Evolutionary conservation across 176 grass and related monocot genomes (phyloP), one percentile per base, ranked within the genome.

Genomic region (Carex cristatella): DNA sequence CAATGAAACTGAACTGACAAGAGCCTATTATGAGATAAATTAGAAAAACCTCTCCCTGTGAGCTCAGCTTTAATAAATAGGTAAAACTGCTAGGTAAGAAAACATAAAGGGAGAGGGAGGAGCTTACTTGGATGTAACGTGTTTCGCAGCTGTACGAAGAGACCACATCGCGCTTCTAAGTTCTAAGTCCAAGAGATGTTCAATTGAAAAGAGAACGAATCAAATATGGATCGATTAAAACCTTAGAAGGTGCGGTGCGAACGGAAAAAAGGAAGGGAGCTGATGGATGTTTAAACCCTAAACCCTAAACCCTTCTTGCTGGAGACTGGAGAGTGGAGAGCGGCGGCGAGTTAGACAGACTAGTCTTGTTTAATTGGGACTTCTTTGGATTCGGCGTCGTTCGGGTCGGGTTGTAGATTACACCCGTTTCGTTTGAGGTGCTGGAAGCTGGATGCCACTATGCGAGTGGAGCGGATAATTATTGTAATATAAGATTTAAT

Each of bases 261-360:
- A 60, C 37, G 66, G 15, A 54, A 28, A 62, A 58, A 53, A 51
- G 28, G 30, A 60, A 40, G 40, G 53, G 27, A 27, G 64, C 65
- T 72, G 12, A 57, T 80, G 62, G 13, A 58, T 81, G 63, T 87
- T 86, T 77, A 93, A 94, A 91, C 92, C 89, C 89, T 89, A 89
- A 83, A 69, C 81, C 63, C 44, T 23, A 23, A 23, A 23, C 23
- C 16, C 13, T 33, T 31, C 30, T 42, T 44, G 38, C 33, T 71
- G 3, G 68, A 23, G 23, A 23, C 23, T 23, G 23, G 23, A 23
- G 23, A 23, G 23, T 71, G 3, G 68, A 44, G 37, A 72, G 69
- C 42, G 69, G 69, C 69, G 55, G 42, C 28, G 55, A 60, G 37
- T 1, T 57, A 4, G 23, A 79, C 53, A 4, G 23, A 79, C 53